Evolutionary conservation across 2,329 filamentous ascomycete species (phyloP), one percentile per base, ranked within the genome.

Genomic region (Penicillium fuscoglaucum): DNA sequence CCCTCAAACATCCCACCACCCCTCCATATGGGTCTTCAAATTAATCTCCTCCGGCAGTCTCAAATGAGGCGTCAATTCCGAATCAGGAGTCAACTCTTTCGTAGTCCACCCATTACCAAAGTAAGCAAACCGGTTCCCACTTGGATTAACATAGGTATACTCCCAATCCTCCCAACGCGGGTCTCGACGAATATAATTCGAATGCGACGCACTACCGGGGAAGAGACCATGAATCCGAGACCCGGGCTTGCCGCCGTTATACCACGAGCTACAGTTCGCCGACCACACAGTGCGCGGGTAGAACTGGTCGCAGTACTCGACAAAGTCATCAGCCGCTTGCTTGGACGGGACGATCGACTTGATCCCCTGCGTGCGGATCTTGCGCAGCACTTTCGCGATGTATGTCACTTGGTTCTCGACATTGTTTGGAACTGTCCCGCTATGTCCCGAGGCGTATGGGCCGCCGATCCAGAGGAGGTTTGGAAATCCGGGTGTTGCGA

Each of bases 91-190:
- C 21, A 76, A 63, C 71, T 91, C 88, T 61, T 82, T 82, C 54
- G 66, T 77, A 3, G 87, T 89, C 74, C 83, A 85, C 0, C 88
- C 89, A 67, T 87, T 88, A 0, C 89, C 88, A 64, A 90, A 84
- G 67, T 87, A 90, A 33, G 71, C 69, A 65, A 74, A 72, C 17
- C 75, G 66, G 66, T 84, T 83, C 8, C 73, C 75, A 60, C 71
- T 74, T 0, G 70, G 69, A 43, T 76, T 75, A 39, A 76, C 67
- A 56, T 81, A 79, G 3, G 77, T 78, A 66, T 82, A 86, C 58
- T 84, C 82, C 73, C 77, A 86, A 62, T 86, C 84, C 66, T 86
- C 84, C 82, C 83, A 86, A 6, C 83, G 71, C 1, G 83, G 83
- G 44, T 82, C 79, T n/a, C 69, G 75, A 26, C 85, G 78, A 8